Base-by-base conservation (phyloP, 192 early-diverging fungal genomes). In the Coemansia asiatica region DNA sequence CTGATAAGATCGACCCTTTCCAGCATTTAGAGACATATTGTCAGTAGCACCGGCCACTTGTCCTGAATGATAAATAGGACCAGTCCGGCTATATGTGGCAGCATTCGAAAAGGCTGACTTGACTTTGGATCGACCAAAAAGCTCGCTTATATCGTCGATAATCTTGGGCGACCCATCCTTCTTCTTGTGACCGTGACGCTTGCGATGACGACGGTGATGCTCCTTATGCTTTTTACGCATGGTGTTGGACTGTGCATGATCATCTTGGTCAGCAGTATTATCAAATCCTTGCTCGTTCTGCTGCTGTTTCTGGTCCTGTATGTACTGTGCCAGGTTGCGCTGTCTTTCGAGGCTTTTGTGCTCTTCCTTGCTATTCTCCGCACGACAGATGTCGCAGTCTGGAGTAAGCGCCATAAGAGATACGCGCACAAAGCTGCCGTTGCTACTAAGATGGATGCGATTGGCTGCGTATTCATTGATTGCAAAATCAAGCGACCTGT, bases 341-440 rank as follows among this genome's bases (percentile, higher is more conserved):
- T 48, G 50, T 50, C 66, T 66, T 16, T 67, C 61, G 36, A 47
- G 38, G 57, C 38, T 36, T 53, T 47, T 49, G 61, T 22, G 70
- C 19, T 67, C 54, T 35, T 71, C 74, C 15, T 64, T n/a, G 22
- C 21, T 66, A 36, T 27, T 60, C 46, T 76, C 57, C 4, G 26
- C 33, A 22, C 63, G 63, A n/a, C 79, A 82, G 13, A 57, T 46
- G 28, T 76, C 74, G 54, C 79, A 82, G 31, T 73, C 74, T 1
- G 79, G 79, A 19, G 79, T 62, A 27, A 82, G 31, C 5, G 79
- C 79, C 79, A 82, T 76, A 35, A 82, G 54, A 15, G 64, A 64
- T 4, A 82, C 79, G 22, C 74, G 74, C 44, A 76, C 79, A 19
- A 65, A 67, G 0, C 74, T 25, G 49, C 73, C 71, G 16, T 60